A percentile compares a stretch with the other conserved stretches of the same genome.
Evolutionary conservation across 1,284 basidiomycete genomes (phyloP).

Genomic region (Puccinia novopanici): DNA sequence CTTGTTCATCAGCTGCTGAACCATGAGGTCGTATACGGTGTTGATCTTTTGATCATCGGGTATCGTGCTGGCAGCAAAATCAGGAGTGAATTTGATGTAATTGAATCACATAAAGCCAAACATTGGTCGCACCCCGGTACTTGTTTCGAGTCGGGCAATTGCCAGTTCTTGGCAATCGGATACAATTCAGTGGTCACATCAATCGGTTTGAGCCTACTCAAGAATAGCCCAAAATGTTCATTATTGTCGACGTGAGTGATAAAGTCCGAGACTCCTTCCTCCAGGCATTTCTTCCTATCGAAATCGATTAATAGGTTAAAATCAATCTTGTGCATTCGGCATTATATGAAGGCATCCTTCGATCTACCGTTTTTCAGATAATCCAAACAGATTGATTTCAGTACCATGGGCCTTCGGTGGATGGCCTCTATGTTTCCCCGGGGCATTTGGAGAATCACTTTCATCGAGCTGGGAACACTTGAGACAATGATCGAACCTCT

Average conservation of each 20-base stretch:
- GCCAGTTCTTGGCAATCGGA: conserved; percentile 36
- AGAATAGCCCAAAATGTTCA: no score
- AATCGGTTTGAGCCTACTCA: no score
- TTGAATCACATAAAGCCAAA: no score
- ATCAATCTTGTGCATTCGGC: conserved; percentile 90
- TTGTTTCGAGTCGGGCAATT: conserved; percentile 1
- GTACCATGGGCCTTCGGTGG: conserved; percentile 85
- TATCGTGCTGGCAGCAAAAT: no score
- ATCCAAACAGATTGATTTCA: conserved; percentile 68
- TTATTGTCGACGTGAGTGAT: no score
- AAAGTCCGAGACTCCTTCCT: no score
- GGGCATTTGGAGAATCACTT: conserved; percentile 92
- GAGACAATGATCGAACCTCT: conserved; percentile 82
- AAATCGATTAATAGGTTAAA: conserved; percentile 84
- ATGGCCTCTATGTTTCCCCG: conserved; percentile 95
- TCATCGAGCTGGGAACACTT: conserved; percentile 82
- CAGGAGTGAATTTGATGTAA: no score
- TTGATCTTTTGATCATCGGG: no score
- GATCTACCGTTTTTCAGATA: conserved; percentile 61
- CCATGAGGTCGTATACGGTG: no score
- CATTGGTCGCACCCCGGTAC: neutral
- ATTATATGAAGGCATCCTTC: conserved; percentile 82
- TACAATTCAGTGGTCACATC: no score
- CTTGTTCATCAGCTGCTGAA: conserved; percentile 70
- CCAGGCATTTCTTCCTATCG: conserved; percentile 66